phyloP scores from a whole-genome alignment of 345 rosid genomes.

The Mallotus nudiflorus region DNA sequence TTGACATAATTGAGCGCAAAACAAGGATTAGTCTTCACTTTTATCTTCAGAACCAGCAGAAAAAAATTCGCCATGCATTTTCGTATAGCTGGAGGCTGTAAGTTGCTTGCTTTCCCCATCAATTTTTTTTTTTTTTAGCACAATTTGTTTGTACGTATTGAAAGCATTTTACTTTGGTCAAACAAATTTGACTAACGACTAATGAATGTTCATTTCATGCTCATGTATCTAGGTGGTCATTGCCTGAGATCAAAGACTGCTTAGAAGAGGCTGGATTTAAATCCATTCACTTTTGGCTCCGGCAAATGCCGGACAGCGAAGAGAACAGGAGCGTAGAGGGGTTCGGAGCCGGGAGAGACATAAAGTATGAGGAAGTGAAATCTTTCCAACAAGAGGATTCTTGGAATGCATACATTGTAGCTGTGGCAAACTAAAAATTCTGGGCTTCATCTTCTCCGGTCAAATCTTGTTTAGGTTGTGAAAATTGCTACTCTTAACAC shows the following conservation, averaged over 20 bases:
- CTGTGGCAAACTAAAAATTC: conserved; percentile 45
- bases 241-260: conserved; percentile 88
- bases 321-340: conserved; percentile 61
- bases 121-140: neutral
- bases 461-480: neutral
- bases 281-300: conserved; percentile 81
- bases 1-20: conserved; percentile 68
- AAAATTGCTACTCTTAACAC: neutral
- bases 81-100: conserved; percentile 94
- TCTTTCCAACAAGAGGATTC: conserved; percentile 75
- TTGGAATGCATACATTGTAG: conserved; percentile 91
- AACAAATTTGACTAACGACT: neutral
- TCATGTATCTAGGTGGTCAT: conserved; percentile 66
- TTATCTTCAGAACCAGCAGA: conserved; percentile 76
- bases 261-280: conserved; percentile 84
- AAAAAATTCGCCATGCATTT: conserved; percentile 73
- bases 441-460: neutral
- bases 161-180: neutral
- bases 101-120: conserved; percentile 25
- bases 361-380: conserved; percentile 70
- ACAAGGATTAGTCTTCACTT: conserved; percentile 89
- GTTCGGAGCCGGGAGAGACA: conserved; percentile 62
- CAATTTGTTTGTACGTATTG: neutral
- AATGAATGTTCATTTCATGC: neutral
- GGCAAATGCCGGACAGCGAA: conserved; percentile 70